A percentile compares a stretch with the other conserved stretches of the same genome.
Evolutionary conservation across 441 rosid genomes (phyloP).

Genomic region (Syzygium malaccense): DNA sequence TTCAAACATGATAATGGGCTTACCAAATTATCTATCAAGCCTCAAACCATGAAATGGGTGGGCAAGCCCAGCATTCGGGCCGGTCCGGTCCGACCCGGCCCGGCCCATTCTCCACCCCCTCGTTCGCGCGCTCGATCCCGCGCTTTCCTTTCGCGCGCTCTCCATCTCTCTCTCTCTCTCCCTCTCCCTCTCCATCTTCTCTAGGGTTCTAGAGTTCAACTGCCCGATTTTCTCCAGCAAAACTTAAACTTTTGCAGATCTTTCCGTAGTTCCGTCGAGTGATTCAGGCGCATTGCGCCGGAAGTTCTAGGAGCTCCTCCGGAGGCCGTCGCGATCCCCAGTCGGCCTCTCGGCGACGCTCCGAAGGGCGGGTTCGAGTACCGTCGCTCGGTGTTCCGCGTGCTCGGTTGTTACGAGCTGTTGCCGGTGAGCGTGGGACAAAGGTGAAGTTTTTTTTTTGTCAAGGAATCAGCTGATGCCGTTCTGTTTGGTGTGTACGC

Average conservation of each 20-base stretch:
- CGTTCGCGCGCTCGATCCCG: background rate
- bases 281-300: background rate
- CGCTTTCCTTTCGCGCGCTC: background rate
- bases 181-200: background rate
- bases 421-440: background rate
- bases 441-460: background rate
- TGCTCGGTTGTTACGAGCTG: background rate
- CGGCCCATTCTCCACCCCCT: background rate
- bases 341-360: background rate
- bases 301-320: background rate
- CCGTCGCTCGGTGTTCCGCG: background rate
- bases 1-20: background rate
- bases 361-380: background rate
- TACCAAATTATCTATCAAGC: background rate
- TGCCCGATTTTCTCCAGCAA: background rate
- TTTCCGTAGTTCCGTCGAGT: background rate
- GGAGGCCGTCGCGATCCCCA: background rate
- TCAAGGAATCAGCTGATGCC: background rate
- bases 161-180: background rate
- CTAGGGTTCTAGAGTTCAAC: background rate
- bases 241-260: background rate
- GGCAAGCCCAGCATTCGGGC: accelerated
- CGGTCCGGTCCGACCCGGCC: background rate
- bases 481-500: background rate
- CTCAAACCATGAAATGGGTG: background rate